phyloP scores from a whole-genome alignment of 805 yeast genomes.

The Dipodascopsis uninucleata region DNA sequence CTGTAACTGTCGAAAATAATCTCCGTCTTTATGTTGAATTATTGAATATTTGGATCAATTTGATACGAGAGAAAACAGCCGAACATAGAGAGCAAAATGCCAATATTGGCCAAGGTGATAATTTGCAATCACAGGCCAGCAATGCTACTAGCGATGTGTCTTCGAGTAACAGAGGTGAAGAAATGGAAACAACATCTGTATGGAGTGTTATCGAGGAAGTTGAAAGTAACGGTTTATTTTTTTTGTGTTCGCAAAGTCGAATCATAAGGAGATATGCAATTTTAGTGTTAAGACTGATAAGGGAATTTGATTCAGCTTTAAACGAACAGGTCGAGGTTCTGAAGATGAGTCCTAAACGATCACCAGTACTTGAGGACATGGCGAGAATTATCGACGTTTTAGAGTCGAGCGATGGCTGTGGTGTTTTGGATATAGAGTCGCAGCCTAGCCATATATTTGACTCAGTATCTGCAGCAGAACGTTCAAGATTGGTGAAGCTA shows the following conservation, averaged over 20 bases:
- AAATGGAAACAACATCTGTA: conserved; percentile 70
- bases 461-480: conserved; percentile 68
- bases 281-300: conserved; percentile 67
- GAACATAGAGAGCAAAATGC: conserved; percentile 29
- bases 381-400: conserved; percentile 59
- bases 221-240: conserved; percentile 92
- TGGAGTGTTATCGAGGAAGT: conserved; percentile 88
- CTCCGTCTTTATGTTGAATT: conserved; percentile 66
- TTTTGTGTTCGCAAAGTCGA: conserved; percentile 83
- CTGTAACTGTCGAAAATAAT: conserved; percentile 28
- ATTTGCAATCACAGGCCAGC: conserved; percentile 26
- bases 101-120: conserved; percentile 10
- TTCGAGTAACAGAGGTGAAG: conserved; percentile 47
- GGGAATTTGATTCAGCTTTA: conserved; percentile 83
- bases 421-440: conserved; percentile 43
- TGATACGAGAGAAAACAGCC: conserved; percentile 44
- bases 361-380: conserved; percentile 21
- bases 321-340: conserved; percentile 45
- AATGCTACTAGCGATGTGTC: conserved; percentile 30
- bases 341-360: conserved; percentile 25
- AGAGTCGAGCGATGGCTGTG: conserved; percentile 65
- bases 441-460: conserved; percentile 18
- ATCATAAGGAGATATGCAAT: conserved; percentile 71
- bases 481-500: conserved; percentile 63
- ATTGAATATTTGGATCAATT: conserved; percentile 75